Evolutionary conservation across 225 moss, liverwort and hornwort genomes (phyloP).

Genomic region (Antitrichia curtipendula): DNA sequence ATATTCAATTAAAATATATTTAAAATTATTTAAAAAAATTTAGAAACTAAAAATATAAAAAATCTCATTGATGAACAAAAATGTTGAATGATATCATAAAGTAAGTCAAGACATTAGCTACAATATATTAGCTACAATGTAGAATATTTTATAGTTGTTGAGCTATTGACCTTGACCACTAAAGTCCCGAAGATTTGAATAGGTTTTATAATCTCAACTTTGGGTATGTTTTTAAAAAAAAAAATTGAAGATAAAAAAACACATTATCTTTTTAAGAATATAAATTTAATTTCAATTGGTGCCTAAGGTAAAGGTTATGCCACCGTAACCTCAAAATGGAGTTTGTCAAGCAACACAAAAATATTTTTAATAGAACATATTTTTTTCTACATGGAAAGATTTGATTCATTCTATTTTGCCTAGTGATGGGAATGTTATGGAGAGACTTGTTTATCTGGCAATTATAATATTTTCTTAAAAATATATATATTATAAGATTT

Average conservation of each 20-base stretch:
- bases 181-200: not conserved
- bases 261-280: no score
- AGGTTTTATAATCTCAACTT: not conserved
- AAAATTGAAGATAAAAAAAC: no score
- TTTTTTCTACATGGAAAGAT: not conserved
- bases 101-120: not conserved
- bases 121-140: not conserved
- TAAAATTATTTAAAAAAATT: not conserved
- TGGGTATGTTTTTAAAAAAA: no score
- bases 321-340: not conserved
- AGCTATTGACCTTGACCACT: not conserved
- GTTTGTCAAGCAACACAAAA: not conserved
- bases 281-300: not conserved
- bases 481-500: not conserved
- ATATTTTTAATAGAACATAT: no score
- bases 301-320: not conserved
- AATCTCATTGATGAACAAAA: no score
- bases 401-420: not conserved
- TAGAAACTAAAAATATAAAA: not conserved
- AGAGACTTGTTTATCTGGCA: rapidly evolving
- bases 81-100: no score
- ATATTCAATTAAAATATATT: no score
- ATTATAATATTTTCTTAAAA: not conserved
- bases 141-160: rapidly evolving
- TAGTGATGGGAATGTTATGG: not conserved